A percentile compares a stretch with the other conserved stretches of the same genome.
These are phyloP conservation scores for Pestalotiopsis fici DNA, from an alignment of 2,329 filamentous ascomycete species.

Conservation along the genomic window DNA sequence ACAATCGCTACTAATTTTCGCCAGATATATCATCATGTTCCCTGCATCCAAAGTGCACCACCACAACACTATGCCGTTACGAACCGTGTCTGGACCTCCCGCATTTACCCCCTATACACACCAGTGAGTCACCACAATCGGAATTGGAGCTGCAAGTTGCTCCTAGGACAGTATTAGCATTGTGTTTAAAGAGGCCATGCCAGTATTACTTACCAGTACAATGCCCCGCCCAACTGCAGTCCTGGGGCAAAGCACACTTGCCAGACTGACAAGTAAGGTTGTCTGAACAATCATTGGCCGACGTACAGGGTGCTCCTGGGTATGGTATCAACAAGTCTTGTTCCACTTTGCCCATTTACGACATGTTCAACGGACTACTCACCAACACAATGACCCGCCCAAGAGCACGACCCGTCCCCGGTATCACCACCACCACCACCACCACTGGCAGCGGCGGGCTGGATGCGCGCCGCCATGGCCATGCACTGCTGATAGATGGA, in stretches of 20 bases:
- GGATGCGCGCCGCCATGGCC: not conserved
- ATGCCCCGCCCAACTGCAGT: not conserved
- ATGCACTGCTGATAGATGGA: not conserved
- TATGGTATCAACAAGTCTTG: not conserved
- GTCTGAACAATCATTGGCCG: not conserved
- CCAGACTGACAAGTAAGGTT: not conserved
- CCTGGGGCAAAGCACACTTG: not conserved
- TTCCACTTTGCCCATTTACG: not conserved
- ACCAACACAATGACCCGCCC: slow-evolving; percentile 1
- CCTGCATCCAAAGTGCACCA: too few species aligned
- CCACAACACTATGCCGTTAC: not conserved
- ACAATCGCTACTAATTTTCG: not conserved
- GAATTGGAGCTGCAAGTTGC: not conserved
- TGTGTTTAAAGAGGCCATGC: not conserved
- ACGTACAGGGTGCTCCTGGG: not conserved
- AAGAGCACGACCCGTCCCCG: not conserved
- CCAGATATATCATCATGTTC: not conserved
- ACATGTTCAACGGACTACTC: not conserved
- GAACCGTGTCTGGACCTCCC: not conserved
- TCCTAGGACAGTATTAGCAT: not conserved
- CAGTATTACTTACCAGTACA: not conserved
- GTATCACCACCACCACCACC: not conserved
- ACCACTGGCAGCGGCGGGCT: not conserved
- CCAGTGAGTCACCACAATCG: not conserved
- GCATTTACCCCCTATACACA: not conserved